Percentiles rank a stretch among this genome's conserved stretches.
Evolutionary conservation across 2,329 filamentous ascomycete genomes (phyloP).

Genomic region (Verticillium zaregamsianum): DNA sequence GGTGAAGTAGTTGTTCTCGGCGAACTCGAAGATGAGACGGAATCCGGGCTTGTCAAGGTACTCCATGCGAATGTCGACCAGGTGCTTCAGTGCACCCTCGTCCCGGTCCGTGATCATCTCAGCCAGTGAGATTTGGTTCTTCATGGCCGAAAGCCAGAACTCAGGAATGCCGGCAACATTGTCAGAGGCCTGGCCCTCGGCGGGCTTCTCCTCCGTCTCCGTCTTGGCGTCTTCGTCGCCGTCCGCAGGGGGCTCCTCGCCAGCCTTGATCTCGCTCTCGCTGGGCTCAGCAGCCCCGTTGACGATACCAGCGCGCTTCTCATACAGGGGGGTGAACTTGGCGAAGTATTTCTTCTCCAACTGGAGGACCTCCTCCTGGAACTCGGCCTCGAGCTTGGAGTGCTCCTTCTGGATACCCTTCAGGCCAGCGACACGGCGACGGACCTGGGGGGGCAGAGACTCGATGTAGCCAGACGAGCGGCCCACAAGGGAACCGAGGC

Average conservation of each 20-base stretch:
- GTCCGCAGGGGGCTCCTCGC: constrained; percentile 74
- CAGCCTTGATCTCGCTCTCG: constrained; percentile 80
- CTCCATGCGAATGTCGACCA: constrained; percentile 96
- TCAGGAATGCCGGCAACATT: constrained; percentile 81
- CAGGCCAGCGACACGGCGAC: constrained; percentile 87
- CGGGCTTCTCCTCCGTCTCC: constrained; percentile 52
- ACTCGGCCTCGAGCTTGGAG: constrained; percentile 95
- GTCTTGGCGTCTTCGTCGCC: constrained; percentile 55
- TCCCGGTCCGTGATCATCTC: constrained; percentile 99
- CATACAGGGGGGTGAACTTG: constrained; percentile 96
- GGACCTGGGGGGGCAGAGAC: constrained; percentile 83
- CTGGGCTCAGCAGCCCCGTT: constrained; percentile 84
- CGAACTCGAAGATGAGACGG: constrained; percentile 96
- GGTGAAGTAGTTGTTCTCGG: constrained; percentile 92
- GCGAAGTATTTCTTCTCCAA: constrained; percentile 99
- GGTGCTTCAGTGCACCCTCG: constrained; percentile 84
- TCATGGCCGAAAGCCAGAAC: constrained; percentile 99
- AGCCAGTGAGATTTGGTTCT: constrained; percentile 94
- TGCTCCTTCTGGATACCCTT: constrained; percentile 99
- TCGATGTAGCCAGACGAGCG: constrained; percentile 97
- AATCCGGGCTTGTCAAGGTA: constrained; percentile 98
- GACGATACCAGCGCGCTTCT: constrained; percentile 90
- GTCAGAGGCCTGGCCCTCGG: constrained; percentile 43
- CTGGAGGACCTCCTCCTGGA: constrained; percentile 96
- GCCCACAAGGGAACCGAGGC: constrained; percentile 88